Base-by-base conservation (phyloP, 345 rosid species). In the Moringa oleifera region DNA sequence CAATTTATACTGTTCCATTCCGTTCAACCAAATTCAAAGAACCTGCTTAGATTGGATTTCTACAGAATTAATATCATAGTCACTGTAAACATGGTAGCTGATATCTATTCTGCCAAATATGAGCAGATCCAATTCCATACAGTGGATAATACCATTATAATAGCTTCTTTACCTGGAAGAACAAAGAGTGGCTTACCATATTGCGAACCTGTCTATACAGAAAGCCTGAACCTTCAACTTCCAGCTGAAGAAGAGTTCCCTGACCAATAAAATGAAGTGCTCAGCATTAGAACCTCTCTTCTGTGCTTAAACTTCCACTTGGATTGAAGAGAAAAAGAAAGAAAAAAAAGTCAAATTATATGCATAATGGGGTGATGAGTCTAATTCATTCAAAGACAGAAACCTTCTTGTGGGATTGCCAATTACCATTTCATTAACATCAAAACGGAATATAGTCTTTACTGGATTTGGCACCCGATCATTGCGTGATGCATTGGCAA, bases 161-260 rank as follows among this genome's bases (percentile, higher is more conserved):
- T 7, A 41, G 20, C 23, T 9, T 57, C n/a, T 47, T 56, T 20
- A 21, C 56, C 31, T 57, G 50, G 47, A 7, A 41, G 6, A 41
- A 8, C 33, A 2, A 28, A 28, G 33, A 28, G 33, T 18, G 19
- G 57, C 76, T 71, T 61, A 87, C 97, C 97, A 93, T 90, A 85
- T 93, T 90, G 54, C 95, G 82, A 23, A 85, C 96, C 87, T 87
- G 98, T 77, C 93, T 70, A 61, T 92, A 92, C 78, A 92, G 64
- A 77, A 92, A 87, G 33, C 95, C 96, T 0, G 96, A 75, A 70
- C 99, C 97, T 81, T 88, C 96, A 57, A 94, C 96, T 75, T 94
- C 90, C 25, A 90, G 75, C 78, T 83, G 89, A 52, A 90, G 56
- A 36, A 90, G 83, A 77, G 92, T 63, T 53, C 96, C 96, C 96